Conservation (phyloP, 208 protist species). For the Phytomonas serpens region DNA sequence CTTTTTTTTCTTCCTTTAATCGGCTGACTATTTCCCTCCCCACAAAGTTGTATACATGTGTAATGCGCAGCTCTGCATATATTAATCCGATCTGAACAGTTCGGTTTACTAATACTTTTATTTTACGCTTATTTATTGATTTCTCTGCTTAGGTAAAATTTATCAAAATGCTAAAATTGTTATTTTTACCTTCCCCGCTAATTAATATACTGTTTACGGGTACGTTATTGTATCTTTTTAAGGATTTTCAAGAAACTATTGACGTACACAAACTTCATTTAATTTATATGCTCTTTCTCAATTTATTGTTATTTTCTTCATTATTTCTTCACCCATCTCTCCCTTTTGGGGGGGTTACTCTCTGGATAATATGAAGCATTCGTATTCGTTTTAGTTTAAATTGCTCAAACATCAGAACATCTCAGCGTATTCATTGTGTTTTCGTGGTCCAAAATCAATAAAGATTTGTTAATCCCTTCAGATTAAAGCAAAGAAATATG, state of each 20-base stretch:
- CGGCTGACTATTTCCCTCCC: neutral
- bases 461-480: neutral
- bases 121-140: neutral
- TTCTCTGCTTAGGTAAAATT: neutral
- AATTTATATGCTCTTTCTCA: neutral
- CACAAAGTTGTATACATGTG: neutral
- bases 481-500: constrained; percentile 12
- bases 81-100: neutral
- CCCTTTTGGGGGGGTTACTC: too few species aligned
- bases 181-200: neutral
- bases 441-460: neutral
- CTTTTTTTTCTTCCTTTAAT: neutral
- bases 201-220: neutral
- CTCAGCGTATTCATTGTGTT: neutral
- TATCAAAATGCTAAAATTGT: neutral
- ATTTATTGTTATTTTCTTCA: neutral
- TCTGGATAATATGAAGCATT: neutral
- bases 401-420: constrained; percentile 3
- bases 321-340: too few species aligned
- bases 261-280: neutral
- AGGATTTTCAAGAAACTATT: neutral
- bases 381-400: neutral
- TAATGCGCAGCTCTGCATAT: neutral
- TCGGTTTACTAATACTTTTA: neutral
- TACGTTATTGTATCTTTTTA: neutral